Conservation (phyloP, 106 monocot genomes). For the Acanthochlamys bracteata region DNA sequence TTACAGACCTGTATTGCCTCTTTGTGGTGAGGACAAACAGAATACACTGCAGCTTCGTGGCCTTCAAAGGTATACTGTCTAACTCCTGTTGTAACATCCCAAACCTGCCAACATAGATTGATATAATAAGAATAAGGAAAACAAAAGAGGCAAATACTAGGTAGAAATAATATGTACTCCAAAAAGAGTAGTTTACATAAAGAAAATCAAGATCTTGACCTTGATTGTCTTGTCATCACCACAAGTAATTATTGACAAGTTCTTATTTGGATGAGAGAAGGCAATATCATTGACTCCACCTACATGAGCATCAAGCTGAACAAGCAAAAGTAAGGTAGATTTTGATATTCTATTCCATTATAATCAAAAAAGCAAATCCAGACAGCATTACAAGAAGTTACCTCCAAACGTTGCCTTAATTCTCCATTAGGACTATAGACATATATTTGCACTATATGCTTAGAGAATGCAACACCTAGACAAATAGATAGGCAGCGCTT, state of each 20-base stretch:
- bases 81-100: conserved; percentile 64
- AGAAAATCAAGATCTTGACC: conserved; percentile 8
- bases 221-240: conserved; percentile 84
- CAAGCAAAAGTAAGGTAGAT: background rate
- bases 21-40: conserved; percentile 73
- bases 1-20: conserved; percentile 67
- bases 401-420: conserved; percentile 73
- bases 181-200: background rate
- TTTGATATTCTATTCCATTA: background rate
- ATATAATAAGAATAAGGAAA: background rate
- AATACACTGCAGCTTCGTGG: conserved; percentile 73
- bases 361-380: background rate
- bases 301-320: conserved; percentile 89
- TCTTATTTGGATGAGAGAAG: conserved; percentile 90
- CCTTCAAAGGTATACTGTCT: conserved; percentile 68
- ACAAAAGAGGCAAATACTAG: background rate
- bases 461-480: conserved; percentile 96
- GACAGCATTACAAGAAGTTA: conserved; percentile 8
- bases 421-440: conserved; percentile 77
- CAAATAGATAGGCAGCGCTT: background rate
- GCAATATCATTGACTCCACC: conserved; percentile 99
- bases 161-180: background rate
- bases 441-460: conserved; percentile 88
- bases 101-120: conserved; percentile 31
- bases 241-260: conserved; percentile 65